Base-by-base conservation (phyloP, 257 asterid genomes). In the Perilla frutescens region DNA sequence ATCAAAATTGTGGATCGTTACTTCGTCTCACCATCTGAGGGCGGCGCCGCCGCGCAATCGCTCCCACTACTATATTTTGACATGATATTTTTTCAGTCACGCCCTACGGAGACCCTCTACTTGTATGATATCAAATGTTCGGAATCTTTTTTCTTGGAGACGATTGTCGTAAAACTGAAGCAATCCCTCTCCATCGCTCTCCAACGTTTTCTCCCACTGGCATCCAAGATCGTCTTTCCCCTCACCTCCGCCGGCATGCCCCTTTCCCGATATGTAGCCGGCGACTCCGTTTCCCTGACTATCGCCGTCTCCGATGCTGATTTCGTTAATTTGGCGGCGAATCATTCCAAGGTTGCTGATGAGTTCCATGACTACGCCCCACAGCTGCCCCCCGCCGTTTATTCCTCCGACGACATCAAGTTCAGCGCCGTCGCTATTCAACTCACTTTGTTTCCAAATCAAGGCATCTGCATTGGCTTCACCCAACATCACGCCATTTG, bases 351-450 rank as follows among this genome's bases (percentile, higher is more conserved):
- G 7, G 60, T 79, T 45, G 64, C 82, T 7, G 71, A 74, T 34
- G 66, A 75, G 11, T 86, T 86, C 45, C 78, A 77, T 6, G 70
- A 34, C 20, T 67, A 77, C 1, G 51, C 79, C 7, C 84, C 86
- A 7, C 58, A 66, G 26, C 0, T 80, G 36, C 76, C 78, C 2
- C 80, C 74, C 53, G 39, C 58, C 4, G 8, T 8, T 1, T 20
- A 6, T 59, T 57, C 67, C 15, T 3, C 64, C 5, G 44, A 62
- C 45, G 6, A 8, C 41, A 53, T 73, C 20, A 8, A n/a, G 3
- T 62, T 39, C 55, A 7, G 64, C 2, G 6, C 29, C 0, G 5
- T 66, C 15, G 56, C 77, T 10, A 51, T 73, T 41, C 77, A 73
- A 10, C 56, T 51, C 36, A 73, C 77, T 0, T 32, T 64, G 6